Percentiles rank a stretch among this genome's conserved stretches.
Evolutionary conservation across 192 early-diverging fungal genomes (phyloP).

Genomic region (Coemansia sp.): DNA sequence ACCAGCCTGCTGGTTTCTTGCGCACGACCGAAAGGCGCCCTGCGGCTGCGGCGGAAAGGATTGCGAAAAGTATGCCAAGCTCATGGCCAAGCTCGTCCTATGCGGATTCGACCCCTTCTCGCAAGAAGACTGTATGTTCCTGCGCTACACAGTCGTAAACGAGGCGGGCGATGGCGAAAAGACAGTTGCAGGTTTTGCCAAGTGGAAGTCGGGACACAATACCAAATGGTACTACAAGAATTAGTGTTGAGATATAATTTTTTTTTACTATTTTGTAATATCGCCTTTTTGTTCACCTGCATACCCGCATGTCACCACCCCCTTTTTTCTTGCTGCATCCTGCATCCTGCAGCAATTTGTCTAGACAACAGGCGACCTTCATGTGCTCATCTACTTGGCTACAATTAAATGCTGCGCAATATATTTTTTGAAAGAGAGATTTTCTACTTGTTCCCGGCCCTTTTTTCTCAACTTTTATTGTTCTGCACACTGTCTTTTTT

Average conservation of each 20-base stretch:
- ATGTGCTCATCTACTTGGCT: background rate
- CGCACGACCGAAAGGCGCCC: conserved; percentile 42
- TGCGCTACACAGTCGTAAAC: conserved; percentile 37
- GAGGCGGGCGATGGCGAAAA: conserved; percentile 38
- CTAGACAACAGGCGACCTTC: conserved; percentile 1
- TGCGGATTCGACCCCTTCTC: conserved; percentile 35
- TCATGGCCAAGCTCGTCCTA: conserved; percentile 43
- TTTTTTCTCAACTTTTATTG: background rate
- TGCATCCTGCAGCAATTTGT: conserved; percentile 1
- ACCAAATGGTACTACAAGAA: conserved; percentile 33
- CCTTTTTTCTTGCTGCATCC: background rate
- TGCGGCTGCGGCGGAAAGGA: conserved; percentile 39
- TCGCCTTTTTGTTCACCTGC: conserved; percentile 5
- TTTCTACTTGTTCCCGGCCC: background rate
- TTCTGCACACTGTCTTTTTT: background rate
- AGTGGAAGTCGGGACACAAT: conserved; percentile 43
- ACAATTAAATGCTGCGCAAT: conserved; percentile 3
- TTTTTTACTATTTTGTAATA: background rate
- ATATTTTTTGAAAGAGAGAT: background rate
- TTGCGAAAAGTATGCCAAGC: conserved; percentile 29
- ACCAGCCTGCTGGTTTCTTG: conserved; percentile 43
- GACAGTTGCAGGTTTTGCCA: conserved; percentile 35
- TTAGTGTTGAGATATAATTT: conserved; percentile 1
- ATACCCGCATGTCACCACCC: background rate
- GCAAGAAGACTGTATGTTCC: conserved; percentile 42